These are phyloP conservation scores for Pseudoperonospora humuli DNA, from an alignment of 352 stramenopile genomes.

Conservation along the genomic window DNA sequence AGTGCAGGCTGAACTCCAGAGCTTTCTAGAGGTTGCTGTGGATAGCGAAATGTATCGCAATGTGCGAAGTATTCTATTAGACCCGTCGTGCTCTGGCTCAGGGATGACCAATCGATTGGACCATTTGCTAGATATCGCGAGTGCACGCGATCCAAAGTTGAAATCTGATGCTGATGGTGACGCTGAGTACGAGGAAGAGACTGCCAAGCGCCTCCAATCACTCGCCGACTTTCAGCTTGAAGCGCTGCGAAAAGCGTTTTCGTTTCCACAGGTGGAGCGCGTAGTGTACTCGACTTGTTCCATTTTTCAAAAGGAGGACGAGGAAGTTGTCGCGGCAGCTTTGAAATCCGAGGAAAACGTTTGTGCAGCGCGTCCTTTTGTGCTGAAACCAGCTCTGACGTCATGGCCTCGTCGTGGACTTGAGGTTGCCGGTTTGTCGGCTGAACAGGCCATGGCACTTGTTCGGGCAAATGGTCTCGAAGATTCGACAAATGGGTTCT, in stretches of 20 bases:
- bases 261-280: conserved; percentile 88
- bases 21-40: conserved; percentile 89
- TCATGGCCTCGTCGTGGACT: conserved; percentile 73
- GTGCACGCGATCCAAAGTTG: conserved; percentile 42
- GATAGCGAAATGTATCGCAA: conserved; percentile 69
- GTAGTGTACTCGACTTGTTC: conserved; percentile 98
- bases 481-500: conserved; percentile 95
- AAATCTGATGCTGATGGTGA: conserved; percentile 24
- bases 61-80: conserved; percentile 90
- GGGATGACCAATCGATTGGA: conserved; percentile 92
- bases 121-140: conserved; percentile 85
- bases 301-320: conserved; percentile 94
- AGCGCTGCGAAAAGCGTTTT: conserved; percentile 90
- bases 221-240: conserved; percentile 94
- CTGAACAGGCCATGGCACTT: conserved; percentile 65
- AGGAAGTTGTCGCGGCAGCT: conserved; percentile 89
- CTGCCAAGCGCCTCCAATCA: conserved; percentile 74
- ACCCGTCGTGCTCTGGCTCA: conserved; percentile 95
- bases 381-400: conserved; percentile 52
- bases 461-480: conserved; percentile 89
- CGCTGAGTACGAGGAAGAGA: conserved; percentile 44
- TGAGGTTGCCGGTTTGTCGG: conserved; percentile 42
- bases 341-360: conserved; percentile 59
- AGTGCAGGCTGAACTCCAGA: conserved; percentile 77
- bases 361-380: conserved; percentile 42